phyloP scores from a whole-genome alignment of 352 stramenopile genomes.

The Heterotrichella gracilis region DNA sequence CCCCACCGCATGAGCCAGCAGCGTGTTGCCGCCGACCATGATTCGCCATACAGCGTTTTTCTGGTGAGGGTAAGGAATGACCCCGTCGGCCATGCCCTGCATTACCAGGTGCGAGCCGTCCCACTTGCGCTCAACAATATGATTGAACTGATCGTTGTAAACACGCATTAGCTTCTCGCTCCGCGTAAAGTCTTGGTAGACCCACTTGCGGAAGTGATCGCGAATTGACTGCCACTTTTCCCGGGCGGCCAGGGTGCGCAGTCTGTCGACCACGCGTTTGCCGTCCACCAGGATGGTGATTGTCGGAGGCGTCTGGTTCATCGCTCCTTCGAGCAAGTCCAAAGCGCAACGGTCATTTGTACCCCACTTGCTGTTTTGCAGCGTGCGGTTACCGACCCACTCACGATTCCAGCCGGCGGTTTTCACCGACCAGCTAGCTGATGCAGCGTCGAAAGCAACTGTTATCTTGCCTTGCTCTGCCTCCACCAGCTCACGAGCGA shows the following conservation, averaged over 20 bases:
- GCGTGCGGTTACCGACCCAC: too few species aligned
- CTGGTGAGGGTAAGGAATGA: background rate
- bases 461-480: too few species aligned
- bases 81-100: background rate
- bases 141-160: constrained; percentile 10
- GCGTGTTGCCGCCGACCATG: constrained; percentile 1
- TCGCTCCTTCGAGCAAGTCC: too few species aligned
- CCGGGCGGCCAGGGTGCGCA: background rate
- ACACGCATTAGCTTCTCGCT: constrained; percentile 5
- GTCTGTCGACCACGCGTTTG: too few species aligned
- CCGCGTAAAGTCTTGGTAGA: background rate
- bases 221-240: constrained; percentile 5
- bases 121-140: constrained; percentile 2
- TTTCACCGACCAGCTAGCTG: too few species aligned
- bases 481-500: too few species aligned
- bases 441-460: too few species aligned
- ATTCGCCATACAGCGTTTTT: constrained; percentile 1
- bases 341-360: too few species aligned
- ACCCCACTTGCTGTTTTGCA: too few species aligned
- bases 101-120: background rate
- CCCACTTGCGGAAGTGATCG: constrained; percentile 9
- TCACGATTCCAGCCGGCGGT: too few species aligned
- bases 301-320: too few species aligned
- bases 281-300: too few species aligned
- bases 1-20: background rate